Evolutionary conservation across 257 asterid genomes (phyloP), one percentile per base, ranked within the genome.

Genomic region (Handroanthus guayacan): DNA sequence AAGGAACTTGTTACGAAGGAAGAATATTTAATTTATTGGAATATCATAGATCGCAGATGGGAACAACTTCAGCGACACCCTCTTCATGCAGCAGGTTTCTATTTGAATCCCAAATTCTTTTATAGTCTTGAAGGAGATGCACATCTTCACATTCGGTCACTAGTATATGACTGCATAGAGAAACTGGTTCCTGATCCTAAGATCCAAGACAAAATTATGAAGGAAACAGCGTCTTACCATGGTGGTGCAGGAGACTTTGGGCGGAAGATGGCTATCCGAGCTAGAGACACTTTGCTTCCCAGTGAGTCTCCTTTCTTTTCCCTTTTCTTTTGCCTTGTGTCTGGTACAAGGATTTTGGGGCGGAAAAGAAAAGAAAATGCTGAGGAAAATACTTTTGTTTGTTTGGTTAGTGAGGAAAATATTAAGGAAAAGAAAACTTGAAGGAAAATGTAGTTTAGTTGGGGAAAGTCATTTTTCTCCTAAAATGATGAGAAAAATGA

Each of bases 81-180:
- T 62, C 97, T 95, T 81, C 92, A 85, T 66, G 96, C 91, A 0
- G 97, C 99, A 12, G 99, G 98, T 71, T 93, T 95, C 76, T 93
- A 91, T 87, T 88, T 95, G 65, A 93, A 95, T 76, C 97, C 99
- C 5, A 95, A 86, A 75, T 95, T 90, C 72, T 95, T 91, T 74
- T 93, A 95, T 84, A 84, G 93, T 75, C 91, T 93, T 20, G 95
- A 84, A 80, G 93, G 92, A 65, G 97, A 95, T 25, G 78, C 89
- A 8, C 91, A 85, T 80, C 97, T 83, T 78, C 91, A 79, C 71
- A 79, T 90, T 48, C 91, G 97, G 52, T 93, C 99, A n/a, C 69
- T 88, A 4, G 89, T 91, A 6, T 91, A 84, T 76, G 98, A 95
- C 83, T 92, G 96, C 81, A 86, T 93, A 51, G 99, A 95, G 87